Evolutionary conservation across 78 protist genomes (phyloP).

Genomic region (Dictyostelium brefeldianum): DNA sequence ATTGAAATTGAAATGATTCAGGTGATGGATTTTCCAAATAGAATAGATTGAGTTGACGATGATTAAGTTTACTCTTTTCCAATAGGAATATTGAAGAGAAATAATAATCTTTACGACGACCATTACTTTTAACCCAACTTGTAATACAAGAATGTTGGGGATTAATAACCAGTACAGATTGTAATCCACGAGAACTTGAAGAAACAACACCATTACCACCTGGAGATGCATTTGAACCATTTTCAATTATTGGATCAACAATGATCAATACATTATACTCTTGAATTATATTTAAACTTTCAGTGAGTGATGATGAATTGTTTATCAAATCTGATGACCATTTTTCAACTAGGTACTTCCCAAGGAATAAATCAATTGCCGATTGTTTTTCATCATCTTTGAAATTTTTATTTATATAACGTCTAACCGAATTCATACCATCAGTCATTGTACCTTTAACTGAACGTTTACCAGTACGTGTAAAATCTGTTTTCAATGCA

Average conservation of each 20-base stretch:
- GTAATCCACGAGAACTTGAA: background rate
- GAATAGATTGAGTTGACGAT: slow-evolving; percentile 30
- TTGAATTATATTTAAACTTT: background rate
- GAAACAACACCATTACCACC: background rate
- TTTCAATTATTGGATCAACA: background rate
- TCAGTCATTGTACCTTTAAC: slow-evolving; percentile 82
- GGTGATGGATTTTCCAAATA: slow-evolving; percentile 43
- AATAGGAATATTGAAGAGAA: slow-evolving; percentile 31
- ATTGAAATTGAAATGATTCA: slow-evolving; percentile 1
- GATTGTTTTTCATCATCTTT: slow-evolving; percentile 77
- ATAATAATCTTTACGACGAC: slow-evolving; percentile 42
- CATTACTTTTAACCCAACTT: slow-evolving; percentile 17
- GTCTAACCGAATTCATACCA: slow-evolving; percentile 67
- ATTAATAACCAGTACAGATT: background rate
- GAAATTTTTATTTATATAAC: slow-evolving; percentile 73
- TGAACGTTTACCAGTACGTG: slow-evolving; percentile 79
- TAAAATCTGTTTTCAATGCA: slow-evolving; percentile 85
- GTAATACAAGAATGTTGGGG: background rate
- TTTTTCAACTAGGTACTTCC: slow-evolving; percentile 65
- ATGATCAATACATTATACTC: background rate
- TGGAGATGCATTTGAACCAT: background rate
- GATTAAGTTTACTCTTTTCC: slow-evolving; percentile 59
- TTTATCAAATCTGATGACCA: background rate
- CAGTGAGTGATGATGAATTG: background rate
- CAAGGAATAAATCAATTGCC: slow-evolving; percentile 79